These are phyloP conservation scores for Aspergillus sp. DNA, from an alignment of 2,329 filamentous ascomycete genomes.

Conservation along the genomic window DNA sequence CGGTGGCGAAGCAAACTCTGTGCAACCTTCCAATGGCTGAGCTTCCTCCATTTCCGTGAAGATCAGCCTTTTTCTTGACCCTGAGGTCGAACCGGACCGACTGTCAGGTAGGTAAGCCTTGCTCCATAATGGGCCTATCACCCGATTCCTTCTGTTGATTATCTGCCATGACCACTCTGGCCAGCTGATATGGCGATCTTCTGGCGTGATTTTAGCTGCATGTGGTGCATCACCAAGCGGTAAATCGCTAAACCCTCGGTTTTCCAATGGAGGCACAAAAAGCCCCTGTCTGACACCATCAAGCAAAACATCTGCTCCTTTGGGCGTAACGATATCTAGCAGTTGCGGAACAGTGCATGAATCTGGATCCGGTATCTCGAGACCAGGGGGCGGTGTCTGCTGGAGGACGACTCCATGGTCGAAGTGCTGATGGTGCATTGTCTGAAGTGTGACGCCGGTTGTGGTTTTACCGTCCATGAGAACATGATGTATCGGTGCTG, in stretches of 20 bases:
- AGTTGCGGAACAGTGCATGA: conserved; percentile 46
- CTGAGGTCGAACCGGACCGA: conserved; percentile 11
- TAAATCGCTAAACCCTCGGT: not conserved
- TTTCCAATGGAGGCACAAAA: conserved; percentile 57
- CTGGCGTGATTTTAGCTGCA: conserved; percentile 66
- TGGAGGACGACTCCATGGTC: conserved; percentile 71
- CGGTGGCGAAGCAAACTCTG: conserved; percentile 23
- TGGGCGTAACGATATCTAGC: conserved; percentile 50
- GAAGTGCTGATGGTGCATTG: conserved; percentile 67
- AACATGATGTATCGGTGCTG: conserved; percentile 81
- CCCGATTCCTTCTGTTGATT: conserved; percentile 51
- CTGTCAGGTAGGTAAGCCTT: conserved; percentile 23
- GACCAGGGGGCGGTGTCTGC: conserved; percentile 57
- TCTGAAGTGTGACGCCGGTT: conserved; percentile 81
- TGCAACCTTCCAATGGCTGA: conserved; percentile 17
- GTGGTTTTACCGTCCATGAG: conserved; percentile 55
- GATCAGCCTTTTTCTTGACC: conserved; percentile 31
- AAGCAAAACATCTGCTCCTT: conserved; percentile 67
- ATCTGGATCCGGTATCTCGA: conserved; percentile 44
- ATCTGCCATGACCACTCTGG: conserved; percentile 46
- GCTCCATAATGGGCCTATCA: conserved; percentile 63
- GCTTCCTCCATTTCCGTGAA: conserved; percentile 31
- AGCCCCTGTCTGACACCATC: conserved; percentile 54
- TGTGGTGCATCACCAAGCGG: conserved; percentile 33
- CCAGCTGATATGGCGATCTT: conserved; percentile 60